Conservation (phyloP, 2,329 filamentous ascomycete genomes). For the Cladophialophora carrionii region DNA sequence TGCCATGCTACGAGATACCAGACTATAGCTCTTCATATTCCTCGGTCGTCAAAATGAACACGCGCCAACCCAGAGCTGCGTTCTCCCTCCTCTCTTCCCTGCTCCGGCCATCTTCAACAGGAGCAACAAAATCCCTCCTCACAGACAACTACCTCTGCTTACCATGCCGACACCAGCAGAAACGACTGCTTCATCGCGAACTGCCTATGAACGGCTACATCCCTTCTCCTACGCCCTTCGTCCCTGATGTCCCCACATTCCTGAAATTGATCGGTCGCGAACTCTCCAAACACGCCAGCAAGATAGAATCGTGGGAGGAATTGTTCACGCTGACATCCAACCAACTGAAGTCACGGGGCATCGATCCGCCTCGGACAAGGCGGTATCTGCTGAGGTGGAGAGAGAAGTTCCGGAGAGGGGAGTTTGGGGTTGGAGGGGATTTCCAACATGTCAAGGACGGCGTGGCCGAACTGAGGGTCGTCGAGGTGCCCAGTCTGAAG, state of each 20-base stretch:
- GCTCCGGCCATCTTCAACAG: slow-evolving; percentile 30
- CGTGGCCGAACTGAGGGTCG: slow-evolving; percentile 60
- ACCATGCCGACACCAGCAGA: slow-evolving; percentile 29
- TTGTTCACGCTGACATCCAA: slow-evolving; percentile 79
- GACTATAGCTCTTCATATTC: slow-evolving; percentile 1
- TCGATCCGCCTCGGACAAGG: slow-evolving; percentile 81
- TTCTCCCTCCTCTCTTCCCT: slow-evolving; percentile 29
- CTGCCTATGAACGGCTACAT: slow-evolving; percentile 42
- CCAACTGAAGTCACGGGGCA: slow-evolving; percentile 79
- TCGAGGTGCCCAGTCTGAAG: slow-evolving; percentile 55
- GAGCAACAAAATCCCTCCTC: slow-evolving; percentile 6
- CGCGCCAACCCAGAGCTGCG: slow-evolving; percentile 19
- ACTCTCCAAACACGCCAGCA: slow-evolving; percentile 77
- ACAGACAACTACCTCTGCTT: slow-evolving; percentile 32
- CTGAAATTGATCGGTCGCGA: slow-evolving; percentile 88
- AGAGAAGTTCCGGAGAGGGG: slow-evolving; percentile 76
- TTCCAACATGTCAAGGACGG: slow-evolving; percentile 71
- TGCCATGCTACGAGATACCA: not conserved
- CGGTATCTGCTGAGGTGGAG: slow-evolving; percentile 87
- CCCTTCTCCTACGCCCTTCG: slow-evolving; percentile 70
- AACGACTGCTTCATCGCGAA: slow-evolving; percentile 30
- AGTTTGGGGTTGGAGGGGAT: slow-evolving; percentile 81
- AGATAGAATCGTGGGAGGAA: slow-evolving; percentile 87
- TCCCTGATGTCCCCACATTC: slow-evolving; percentile 67
- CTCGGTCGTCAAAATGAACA: slow-evolving; percentile 24